Base-by-base conservation (phyloP, 2,329 filamentous ascomycete genomes). In the Orbilia javanica region DNA sequence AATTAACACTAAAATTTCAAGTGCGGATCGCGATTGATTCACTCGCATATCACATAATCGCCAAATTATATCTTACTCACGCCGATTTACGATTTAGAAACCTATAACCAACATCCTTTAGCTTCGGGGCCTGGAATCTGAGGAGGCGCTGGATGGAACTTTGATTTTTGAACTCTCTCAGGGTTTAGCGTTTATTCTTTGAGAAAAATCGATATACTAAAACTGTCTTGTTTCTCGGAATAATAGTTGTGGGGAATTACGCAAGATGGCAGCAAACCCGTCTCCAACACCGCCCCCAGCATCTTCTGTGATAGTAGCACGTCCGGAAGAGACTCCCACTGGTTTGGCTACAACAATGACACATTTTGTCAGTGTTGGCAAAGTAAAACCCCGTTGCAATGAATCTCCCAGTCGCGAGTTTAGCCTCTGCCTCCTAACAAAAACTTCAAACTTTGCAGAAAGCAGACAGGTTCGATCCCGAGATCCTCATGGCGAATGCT, bases 381-480 rank as follows among this genome's bases (percentile, higher is more conserved):
- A 75, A 60, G 80, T 77, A 70, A 20, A 27, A 10, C 13, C 13
- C 48, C 25, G 27, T 27, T 3, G 20, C 27, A 25, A n/a, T n/a
- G n/a, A 22, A 44, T 20, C 4, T 50, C 20, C 25, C 13, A 31
- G 48, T n/a, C 13, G n/a, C 11, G 3, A 13, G 6, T 25, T n/a
- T 3, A 8, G 25, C 11, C 2, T 15, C 4, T 3, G 20, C 13
- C 0, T 18, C 42, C n/a, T 25, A 53, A 50, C 63, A 11, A 66
- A 2, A 1, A 15, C 18, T 34, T 3, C 18, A 15, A 2, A 15
- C 31, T 5, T n/a, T n/a, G n/a, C 18, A 36, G 82, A 82, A 82
- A 15, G 82, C 82, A 8, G 82, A 82, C 77, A 82, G 82, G 63
- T 86, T 86, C 62, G 79, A 70, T 0, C 86, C 86, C 0, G 81